phyloP scores from a whole-genome alignment of 139 green algal genomes.

The Chlorella vulgaris region DNA sequence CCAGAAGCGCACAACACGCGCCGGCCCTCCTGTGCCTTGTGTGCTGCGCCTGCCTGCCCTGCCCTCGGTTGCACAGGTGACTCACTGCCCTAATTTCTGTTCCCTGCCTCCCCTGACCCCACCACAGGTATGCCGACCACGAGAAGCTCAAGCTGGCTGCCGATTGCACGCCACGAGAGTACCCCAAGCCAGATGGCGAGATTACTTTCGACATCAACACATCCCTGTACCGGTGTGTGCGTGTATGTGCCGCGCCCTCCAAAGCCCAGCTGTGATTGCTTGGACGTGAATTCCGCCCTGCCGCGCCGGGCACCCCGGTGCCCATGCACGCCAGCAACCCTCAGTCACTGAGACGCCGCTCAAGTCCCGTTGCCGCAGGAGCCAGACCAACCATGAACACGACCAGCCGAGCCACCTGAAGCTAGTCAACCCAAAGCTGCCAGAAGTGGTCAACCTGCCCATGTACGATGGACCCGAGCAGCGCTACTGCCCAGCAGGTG shows the following conservation, averaged over 20 bases:
- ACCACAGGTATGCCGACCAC: constrained; percentile 61
- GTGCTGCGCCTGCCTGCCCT: no score
- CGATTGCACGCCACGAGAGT: constrained; percentile 56
- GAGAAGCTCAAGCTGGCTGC: constrained; percentile 62
- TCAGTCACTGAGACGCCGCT: no score
- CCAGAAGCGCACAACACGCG: no score
- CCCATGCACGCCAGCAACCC: no score
- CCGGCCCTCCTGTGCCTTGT: no score
- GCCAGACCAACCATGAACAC: constrained; percentile 94
- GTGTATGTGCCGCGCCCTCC: no score
- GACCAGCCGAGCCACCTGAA: constrained; percentile 91
- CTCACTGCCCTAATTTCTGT: no score
- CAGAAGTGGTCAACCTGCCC: constrained; percentile 71
- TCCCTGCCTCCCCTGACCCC: no score
- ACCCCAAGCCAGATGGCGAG: constrained; percentile 82
- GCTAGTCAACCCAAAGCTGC: constrained; percentile 68
- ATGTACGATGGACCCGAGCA: constrained; percentile 83
- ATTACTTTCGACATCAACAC: constrained; percentile 90
- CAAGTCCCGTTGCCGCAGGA: constrained; percentile 4
- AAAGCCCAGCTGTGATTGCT: no score
- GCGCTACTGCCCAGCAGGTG: constrained; percentile 75
- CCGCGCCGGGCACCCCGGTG: not conserved
- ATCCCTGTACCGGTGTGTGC: constrained; percentile 74
- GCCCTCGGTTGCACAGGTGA: no score
- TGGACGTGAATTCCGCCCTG: not conserved